Evolutionary conservation across 148 eudicot genomes (phyloP).

Genomic region (Heliosperma pusillum): DNA sequence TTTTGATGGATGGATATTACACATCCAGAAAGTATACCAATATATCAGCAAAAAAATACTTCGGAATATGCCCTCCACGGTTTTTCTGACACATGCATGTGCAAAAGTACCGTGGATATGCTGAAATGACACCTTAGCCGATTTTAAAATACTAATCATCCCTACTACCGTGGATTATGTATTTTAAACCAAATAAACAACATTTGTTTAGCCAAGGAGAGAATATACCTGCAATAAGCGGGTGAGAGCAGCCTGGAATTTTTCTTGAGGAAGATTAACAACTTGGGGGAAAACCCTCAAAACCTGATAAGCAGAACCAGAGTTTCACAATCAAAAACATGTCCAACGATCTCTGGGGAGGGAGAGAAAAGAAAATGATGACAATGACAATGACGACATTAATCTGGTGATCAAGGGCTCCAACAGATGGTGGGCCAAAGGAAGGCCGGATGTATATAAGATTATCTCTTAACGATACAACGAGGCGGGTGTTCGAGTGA

Average conservation of each 20-base stretch:
- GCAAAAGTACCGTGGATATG: not conserved
- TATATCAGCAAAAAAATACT: not conserved
- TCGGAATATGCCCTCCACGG: not conserved
- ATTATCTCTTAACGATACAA: not conserved
- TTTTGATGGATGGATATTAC: not conserved
- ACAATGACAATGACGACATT: not conserved
- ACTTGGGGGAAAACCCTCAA: slow-evolving; percentile 60
- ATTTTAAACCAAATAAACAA: not conserved
- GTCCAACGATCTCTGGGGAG: not conserved
- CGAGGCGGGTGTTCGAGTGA: not conserved
- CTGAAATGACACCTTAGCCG: not conserved
- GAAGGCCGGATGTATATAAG: not conserved
- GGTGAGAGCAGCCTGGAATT: slow-evolving; percentile 75
- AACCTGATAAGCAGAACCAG: slow-evolving; percentile 42
- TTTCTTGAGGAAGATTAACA: slow-evolving; percentile 73
- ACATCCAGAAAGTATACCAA: not conserved
- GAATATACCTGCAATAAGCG: slow-evolving; percentile 63
- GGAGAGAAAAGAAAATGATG: not conserved
- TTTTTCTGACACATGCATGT: not conserved
- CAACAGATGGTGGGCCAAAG: not conserved
- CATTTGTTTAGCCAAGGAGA: not conserved
- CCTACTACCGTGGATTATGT: no score
- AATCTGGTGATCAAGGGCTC: not conserved
- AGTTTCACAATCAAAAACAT: not conserved
- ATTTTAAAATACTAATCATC: not conserved